Evolutionary conservation across 352 stramenopile species (phyloP), one percentile per base, ranked within the genome.

Genomic region (Pelagophyceae sp.): DNA sequence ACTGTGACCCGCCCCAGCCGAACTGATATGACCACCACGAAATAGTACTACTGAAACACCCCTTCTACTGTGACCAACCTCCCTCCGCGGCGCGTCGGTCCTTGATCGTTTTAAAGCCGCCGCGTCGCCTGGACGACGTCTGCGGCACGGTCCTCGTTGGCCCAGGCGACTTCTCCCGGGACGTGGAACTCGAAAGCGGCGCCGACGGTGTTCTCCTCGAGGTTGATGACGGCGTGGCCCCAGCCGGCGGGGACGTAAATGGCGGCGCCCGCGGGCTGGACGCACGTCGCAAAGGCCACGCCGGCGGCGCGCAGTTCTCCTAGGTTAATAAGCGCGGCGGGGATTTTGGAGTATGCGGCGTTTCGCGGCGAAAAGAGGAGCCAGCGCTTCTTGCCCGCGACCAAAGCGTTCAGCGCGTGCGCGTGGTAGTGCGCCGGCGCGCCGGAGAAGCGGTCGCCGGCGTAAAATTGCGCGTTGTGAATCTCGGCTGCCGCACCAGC

Each of bases 381-480:
- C 67, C 67, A 74, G 20, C 67, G 67, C 67, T 74, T 74, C 15
- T 11, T 1, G 67, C 67, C 67, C 2, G 11, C 11, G 6, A 74
- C 67, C 11, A 74, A 23, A 23, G n/a, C 11, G 38, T 74, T 74
- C 15, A 74, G 1, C 2, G 67, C 67, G 38, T 74, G 67, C 11
- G 35, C 23, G n/a, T 74, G 67, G 38, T 58, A 74, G 67, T 74
- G 67, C 35, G 37, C 67, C 67, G 67, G 67, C 15, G 67, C 67
- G 67, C 67, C 67, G 67, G 17, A 40, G 33, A 58, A n/a, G 5
- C 5, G 5, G 35, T 51, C 33, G 67, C 67, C 67, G 5, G 27
- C 67, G 67, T 58, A 74, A 37, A 74, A 74, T n/a, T 74, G 67
- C 35, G 67, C 67, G 67, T 74, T 58, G 67, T 74, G 67, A 3